phyloP scores from a whole-genome alignment of 1,139 yeast species.

The Saccharomycopsis hybrid region DNA sequence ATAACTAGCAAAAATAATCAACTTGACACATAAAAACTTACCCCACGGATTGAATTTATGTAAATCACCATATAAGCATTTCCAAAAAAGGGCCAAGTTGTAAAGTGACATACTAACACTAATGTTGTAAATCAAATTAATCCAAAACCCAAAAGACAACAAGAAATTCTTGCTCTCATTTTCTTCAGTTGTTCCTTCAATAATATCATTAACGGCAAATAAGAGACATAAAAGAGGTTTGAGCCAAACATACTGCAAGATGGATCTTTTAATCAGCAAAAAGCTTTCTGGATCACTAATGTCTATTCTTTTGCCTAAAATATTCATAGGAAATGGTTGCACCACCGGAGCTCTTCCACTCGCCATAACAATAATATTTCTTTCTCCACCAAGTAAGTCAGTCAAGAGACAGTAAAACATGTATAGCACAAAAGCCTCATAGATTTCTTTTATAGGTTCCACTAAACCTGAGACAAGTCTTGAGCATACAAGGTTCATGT shows the following conservation, averaged over 20 bases:
- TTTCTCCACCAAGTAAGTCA: conserved; percentile 84
- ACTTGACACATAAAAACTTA: conserved; percentile 85
- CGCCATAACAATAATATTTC: conserved; percentile 67
- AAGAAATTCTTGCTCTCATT: conserved; percentile 22
- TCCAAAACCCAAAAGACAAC: conserved; percentile 52
- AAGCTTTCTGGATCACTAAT: conserved; percentile 83
- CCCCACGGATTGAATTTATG: conserved; percentile 83
- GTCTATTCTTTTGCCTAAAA: conserved; percentile 54
- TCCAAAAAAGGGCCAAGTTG: conserved; percentile 88
- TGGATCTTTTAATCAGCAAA: conserved; percentile 71
- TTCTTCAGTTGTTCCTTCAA: conserved; percentile 30
- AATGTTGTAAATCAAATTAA: conserved; percentile 64
- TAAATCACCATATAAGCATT: conserved; percentile 70
- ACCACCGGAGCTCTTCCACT: conserved; percentile 68
- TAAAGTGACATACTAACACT: conserved; percentile 80
- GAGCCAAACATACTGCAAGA: conserved; percentile 91
- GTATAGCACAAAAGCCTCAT: conserved; percentile 93
- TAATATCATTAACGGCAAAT: conserved; percentile 44
- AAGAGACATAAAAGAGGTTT: conserved; percentile 71
- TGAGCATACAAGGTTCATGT: conserved; percentile 48
- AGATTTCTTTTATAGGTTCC: conserved; percentile 80
- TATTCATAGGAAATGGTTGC: conserved; percentile 59
- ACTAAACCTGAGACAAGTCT: conserved; percentile 39
- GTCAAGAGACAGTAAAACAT: conserved; percentile 84
- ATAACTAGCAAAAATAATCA: conserved; percentile 90